These are phyloP conservation scores for Pythium brassicae DNA, from an alignment of 352 stramenopile genomes.

Conservation along the genomic window DNA sequence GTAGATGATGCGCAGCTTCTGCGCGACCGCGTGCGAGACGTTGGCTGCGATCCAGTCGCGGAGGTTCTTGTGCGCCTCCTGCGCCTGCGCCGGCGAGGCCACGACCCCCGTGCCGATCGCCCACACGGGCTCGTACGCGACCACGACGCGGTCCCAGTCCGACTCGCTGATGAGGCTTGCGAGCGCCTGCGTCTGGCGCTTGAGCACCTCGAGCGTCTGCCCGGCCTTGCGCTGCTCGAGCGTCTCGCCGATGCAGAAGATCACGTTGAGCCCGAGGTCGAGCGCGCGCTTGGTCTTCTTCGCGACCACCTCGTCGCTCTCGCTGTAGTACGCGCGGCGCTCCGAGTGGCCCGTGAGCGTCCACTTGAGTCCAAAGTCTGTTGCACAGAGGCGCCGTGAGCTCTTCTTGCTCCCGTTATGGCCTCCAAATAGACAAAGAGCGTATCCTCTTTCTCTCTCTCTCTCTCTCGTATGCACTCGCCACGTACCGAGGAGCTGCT, in stretches of 20 bases:
- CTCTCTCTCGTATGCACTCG: too few species aligned
- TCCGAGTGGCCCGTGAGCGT: constrained; percentile 92
- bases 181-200: constrained; percentile 93
- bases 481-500: constrained; percentile 73
- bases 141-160: constrained; percentile 83
- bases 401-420: neutral
- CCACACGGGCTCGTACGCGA: constrained; percentile 98
- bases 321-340: constrained; percentile 87
- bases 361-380: constrained; percentile 71
- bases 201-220: constrained; percentile 92
- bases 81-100: constrained; percentile 94
- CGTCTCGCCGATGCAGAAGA: constrained; percentile 98
- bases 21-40: constrained; percentile 66
- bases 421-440: too few species aligned
- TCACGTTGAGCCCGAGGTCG: constrained; percentile 86
- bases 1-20: constrained; percentile 87
- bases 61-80: constrained; percentile 88
- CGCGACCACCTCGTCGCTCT: constrained; percentile 93
- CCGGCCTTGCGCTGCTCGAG: constrained; percentile 86
- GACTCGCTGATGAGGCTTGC: constrained; percentile 82
- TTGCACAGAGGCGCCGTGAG: neutral
- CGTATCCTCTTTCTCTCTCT: too few species aligned
- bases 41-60: constrained; percentile 69
- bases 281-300: constrained; percentile 91
- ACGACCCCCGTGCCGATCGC: constrained; percentile 96